Evolutionary conservation across 225 moss, liverwort and hornwort genomes (phyloP).

Genomic region (Neckera pumila): DNA sequence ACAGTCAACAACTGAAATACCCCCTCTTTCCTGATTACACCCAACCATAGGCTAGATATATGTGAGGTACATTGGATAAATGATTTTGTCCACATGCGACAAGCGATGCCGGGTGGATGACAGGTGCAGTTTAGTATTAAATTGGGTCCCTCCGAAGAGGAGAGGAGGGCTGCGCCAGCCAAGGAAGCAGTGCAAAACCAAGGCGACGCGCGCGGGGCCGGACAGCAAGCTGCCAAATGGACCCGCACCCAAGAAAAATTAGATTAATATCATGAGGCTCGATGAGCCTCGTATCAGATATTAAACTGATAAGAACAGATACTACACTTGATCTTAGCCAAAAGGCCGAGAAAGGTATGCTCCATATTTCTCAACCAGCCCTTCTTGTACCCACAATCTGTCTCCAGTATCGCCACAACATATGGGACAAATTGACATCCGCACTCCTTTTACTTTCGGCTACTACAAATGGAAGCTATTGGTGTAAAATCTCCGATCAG

Average conservation of each 20-base stretch:
- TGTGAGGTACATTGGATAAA: background rate
- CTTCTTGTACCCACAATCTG: background rate
- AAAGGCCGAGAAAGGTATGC: slow-evolving; percentile 62
- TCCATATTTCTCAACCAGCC: fast-evolving
- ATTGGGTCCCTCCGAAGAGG: background rate
- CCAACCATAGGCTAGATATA: no score
- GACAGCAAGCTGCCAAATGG: background rate
- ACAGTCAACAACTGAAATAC: background rate
- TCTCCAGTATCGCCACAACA: background rate
- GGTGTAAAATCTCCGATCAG: background rate
- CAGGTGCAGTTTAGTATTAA: background rate
- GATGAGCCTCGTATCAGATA: slow-evolving; percentile 68
- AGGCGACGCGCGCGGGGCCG: background rate
- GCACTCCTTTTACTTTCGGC: background rate
- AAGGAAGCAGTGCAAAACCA: slow-evolving; percentile 2
- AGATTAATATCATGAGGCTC: slow-evolving; percentile 71
- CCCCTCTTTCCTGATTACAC: background rate
- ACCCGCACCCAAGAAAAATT: slow-evolving; percentile 31
- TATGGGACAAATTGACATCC: background rate
- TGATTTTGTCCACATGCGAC: no score
- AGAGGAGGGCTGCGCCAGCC: background rate
- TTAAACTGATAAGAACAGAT: slow-evolving; percentile 78
- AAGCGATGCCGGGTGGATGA: fast-evolving
- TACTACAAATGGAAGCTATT: background rate
- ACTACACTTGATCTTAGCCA: slow-evolving; percentile 84